A percentile compares a stretch with the other conserved stretches of the same genome.
Evolutionary conservation across 2,329 filamentous ascomycete genomes (phyloP).

Genomic region (Apiospora kogelbergensis): DNA sequence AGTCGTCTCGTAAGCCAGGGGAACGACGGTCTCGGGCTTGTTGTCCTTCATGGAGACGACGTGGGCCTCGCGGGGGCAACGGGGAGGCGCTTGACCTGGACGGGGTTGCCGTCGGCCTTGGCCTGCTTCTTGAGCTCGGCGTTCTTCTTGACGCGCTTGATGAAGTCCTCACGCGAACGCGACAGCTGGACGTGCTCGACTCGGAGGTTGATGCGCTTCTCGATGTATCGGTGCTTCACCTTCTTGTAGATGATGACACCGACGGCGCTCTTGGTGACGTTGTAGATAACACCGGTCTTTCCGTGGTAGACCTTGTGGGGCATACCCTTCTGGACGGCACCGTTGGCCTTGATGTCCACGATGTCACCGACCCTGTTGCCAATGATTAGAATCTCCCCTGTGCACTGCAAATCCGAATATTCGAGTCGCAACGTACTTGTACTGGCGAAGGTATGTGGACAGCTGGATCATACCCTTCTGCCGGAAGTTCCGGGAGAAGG

Average conservation of each 20-base stretch:
- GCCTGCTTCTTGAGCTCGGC: conserved; percentile 89
- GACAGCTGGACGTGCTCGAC: conserved; percentile 96
- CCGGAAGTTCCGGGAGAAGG: conserved; percentile 93
- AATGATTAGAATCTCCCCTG: conserved; percentile 33
- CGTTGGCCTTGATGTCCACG: conserved; percentile 98
- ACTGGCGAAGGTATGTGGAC: conserved; percentile 91
- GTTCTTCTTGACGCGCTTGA: conserved; percentile 95
- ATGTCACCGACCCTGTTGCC: conserved; percentile 84
- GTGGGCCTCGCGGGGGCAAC: conserved; percentile 75
- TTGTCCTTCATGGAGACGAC: conserved; percentile 80
- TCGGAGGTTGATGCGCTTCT: conserved; percentile 99
- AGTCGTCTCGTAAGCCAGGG: conserved; percentile 95
- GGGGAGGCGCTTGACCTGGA: conserved; percentile 92
- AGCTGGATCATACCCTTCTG: conserved; percentile 92
- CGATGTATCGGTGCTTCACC: conserved; percentile 98
- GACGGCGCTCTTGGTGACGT: conserved; percentile 97
- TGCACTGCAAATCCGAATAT: background rate
- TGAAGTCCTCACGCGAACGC: conserved; percentile 94
- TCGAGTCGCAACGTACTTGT: conserved; percentile 62
- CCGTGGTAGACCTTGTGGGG: conserved; percentile 99
- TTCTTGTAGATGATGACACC: conserved; percentile 99
- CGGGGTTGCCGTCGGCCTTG: conserved; percentile 81
- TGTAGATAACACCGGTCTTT: conserved; percentile 98
- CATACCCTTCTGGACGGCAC: conserved; percentile 98
- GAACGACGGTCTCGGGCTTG: conserved; percentile 86